Base-by-base conservation (phyloP, 208 protist species). In the Acanthamoeba royreba region DNA sequence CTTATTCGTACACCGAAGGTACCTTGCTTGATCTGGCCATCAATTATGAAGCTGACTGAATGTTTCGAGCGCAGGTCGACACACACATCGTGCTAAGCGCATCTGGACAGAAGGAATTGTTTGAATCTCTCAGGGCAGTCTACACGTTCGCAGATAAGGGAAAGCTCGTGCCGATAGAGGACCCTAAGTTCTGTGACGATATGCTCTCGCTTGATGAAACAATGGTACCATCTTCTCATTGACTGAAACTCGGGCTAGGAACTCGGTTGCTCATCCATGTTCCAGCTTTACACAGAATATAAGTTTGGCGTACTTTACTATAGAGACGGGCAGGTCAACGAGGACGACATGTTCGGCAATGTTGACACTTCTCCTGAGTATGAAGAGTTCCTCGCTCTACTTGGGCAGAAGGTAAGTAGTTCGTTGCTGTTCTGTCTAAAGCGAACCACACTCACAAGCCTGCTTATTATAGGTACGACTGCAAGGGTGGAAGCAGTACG, bases 241-340 rank as follows among this genome's bases (percentile, higher is more conserved):
- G 11, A 11, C 7, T 1, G 8, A 0, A 25, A 1, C 55, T n/a
- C n/a, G n/a, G n/a, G n/a, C n/a, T n/a, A n/a, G n/a, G n/a, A n/a
- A n/a, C n/a, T n/a, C n/a, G n/a, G n/a, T n/a, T n/a, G n/a, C 1
- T 43, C 9, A 9, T 69, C 9, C 7, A 43, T 40, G 15, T 58
- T 58, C 9, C 94, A 96, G 72, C 15, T 94, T 28, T 91, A 95
- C 7, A 95, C 69, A 11, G 91, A 90, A 61, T 95, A 93, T 35
- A 96, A 96, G 58, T 95, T 96, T 88, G 95, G 95, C 52, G 55
- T 96, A 49, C 52, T 96, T 9, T 96, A 95, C 87, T 94, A 93
- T 91, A 58, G 38, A 11, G 47, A 90, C 9, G 86, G 86, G 31
- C 95, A 96, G 81, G 15, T 11, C 0, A 72, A 92, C 31, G 93